Base-by-base conservation (phyloP, 805 yeast species). In the Candida germanica region DNA sequence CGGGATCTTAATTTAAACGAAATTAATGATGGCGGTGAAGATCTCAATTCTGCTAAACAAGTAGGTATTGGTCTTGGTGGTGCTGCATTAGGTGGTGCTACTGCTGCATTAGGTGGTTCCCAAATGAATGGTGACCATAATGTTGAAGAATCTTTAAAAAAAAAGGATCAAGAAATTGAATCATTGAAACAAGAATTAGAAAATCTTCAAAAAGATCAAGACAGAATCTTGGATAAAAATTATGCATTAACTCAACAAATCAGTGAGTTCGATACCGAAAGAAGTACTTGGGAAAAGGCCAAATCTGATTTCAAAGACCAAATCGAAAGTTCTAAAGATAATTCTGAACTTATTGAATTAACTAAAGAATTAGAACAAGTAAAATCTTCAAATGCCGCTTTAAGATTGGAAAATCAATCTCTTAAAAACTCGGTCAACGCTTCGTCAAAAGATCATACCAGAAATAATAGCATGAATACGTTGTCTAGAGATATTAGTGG, bases 321-420 rank as follows among this genome's bases (percentile, higher is more conserved):
- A 24, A 15, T 43, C 9, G 12, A 29, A 5, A 22, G 19, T 3
- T 32, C 30, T 11, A 33, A 12, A 23, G 42, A 39, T 29, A 43
- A 24, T 4, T 8, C 37, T 3, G 45, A 36, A 4, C 25, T 22
- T 21, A 23, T 36, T 27, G 39, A 44, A 26, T 36, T 48, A 12
- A 17, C 35, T 10, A 44, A 47, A 29, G 67, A 65, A 23, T 36
- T 56, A 18, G 64, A 61, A 21, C 33, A 46, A 8, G 46, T 64
- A 36, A 62, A 58, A 31, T 31, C 63, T 3, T 36, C 52, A 5
- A 56, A 51, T 32, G 62, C 70, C 4, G 53, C 61, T 13, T 56
- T 66, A 30, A 50, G 66, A 30, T 53, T 64, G 31, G 71, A 66
- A 36, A 63, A 59, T 36, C 65, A 63, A 40, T 51, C 64, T 5